Conservation (phyloP, 345 rosid genomes). For the Eucalyptus viminalis region DNA sequence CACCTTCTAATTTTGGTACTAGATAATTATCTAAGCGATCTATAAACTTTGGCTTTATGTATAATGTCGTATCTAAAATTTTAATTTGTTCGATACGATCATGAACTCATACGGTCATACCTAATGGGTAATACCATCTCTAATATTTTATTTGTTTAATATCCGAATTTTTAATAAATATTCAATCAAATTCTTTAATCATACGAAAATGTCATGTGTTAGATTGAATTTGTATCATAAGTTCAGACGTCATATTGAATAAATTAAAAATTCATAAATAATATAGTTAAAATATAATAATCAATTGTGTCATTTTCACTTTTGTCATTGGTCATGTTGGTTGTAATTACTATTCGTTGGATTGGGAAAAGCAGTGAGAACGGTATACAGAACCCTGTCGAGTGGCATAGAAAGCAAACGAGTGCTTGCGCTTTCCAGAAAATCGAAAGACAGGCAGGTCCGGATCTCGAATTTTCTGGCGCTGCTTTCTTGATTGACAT, state of each 20-base stretch:
- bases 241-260: accelerated
- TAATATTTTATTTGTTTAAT: too few species aligned
- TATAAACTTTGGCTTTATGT: too few species aligned
- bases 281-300: too few species aligned
- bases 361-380: background rate
- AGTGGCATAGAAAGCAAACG: background rate
- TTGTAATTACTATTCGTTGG: background rate
- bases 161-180: too few species aligned
- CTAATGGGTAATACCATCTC: accelerated
- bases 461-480: background rate
- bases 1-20: too few species aligned
- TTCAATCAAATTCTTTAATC: too few species aligned
- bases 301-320: background rate
- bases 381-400: background rate
- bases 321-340: background rate
- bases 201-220: accelerated
- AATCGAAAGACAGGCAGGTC: background rate
- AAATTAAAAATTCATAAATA: too few species aligned
- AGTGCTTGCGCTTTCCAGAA: background rate
- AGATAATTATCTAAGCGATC: too few species aligned
- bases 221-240: accelerated
- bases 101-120: background rate
- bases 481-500: background rate
- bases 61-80: too few species aligned
- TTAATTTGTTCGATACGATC: accelerated